Evolutionary conservation across 441 rosid genomes (phyloP).

Genomic region (Brassica hybrid): DNA sequence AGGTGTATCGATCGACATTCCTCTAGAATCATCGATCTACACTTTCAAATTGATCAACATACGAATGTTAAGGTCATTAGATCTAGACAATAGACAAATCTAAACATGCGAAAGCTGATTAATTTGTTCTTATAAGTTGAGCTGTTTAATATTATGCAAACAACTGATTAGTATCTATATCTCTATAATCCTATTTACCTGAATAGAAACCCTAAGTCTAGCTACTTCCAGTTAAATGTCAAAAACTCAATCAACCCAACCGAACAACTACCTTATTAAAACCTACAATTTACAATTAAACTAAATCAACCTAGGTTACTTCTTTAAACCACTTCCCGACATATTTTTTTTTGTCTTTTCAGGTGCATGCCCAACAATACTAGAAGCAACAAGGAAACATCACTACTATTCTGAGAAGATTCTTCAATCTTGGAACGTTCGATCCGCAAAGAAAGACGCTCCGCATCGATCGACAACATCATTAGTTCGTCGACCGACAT

Average conservation of each 20-base stretch:
- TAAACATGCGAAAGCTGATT: background rate
- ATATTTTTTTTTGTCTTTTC: too few relatives aligned
- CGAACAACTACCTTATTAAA: background rate
- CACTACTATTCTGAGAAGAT: too few relatives aligned
- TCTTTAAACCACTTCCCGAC: too few relatives aligned
- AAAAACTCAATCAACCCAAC: background rate
- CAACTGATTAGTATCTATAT: background rate
- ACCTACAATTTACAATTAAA: background rate
- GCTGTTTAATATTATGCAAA: background rate
- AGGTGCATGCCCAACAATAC: too few relatives aligned
- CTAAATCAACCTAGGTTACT: background rate
- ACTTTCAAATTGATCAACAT: background rate
- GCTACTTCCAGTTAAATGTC: background rate
- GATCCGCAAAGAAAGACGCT: too few relatives aligned
- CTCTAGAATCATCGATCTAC: background rate
- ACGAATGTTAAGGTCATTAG: background rate
- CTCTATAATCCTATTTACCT: background rate
- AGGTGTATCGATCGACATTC: background rate
- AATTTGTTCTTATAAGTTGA: background rate
- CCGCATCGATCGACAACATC: too few relatives aligned
- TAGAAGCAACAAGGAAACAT: too few relatives aligned
- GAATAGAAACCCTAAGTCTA: background rate
- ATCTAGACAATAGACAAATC: background rate
- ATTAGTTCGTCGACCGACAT: too few relatives aligned
- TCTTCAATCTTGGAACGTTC: too few relatives aligned